Evolutionary conservation across 331 rosid species (phyloP).

Genomic region (Arachis monticola): DNA sequence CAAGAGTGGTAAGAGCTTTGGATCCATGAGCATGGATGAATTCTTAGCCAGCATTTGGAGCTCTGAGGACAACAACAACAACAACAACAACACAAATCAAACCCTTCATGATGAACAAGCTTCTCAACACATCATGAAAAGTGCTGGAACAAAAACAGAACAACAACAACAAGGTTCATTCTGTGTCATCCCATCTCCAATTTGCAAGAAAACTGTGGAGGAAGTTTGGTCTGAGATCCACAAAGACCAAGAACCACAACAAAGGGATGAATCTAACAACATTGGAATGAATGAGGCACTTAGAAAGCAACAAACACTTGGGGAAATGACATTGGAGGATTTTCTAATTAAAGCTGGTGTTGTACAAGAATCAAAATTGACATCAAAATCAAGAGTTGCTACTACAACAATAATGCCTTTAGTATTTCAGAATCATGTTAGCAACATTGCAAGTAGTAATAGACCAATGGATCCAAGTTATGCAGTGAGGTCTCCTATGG

Average conservation of each 20-base stretch:
- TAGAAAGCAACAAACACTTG: slow-evolving; percentile 50
- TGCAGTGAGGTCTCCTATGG: slow-evolving; percentile 39
- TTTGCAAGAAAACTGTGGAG: slow-evolving; percentile 68
- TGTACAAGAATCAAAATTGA: slow-evolving; percentile 47
- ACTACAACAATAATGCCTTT: slow-evolving; percentile 17
- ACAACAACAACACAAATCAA: too few species aligned
- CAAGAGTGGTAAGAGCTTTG: slow-evolving; percentile 60
- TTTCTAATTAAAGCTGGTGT: slow-evolving; percentile 79
- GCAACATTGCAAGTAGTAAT: slow-evolving; percentile 3
- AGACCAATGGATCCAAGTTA: slow-evolving; percentile 36
- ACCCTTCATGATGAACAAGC: slow-evolving; percentile 23
- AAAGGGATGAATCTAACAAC: slow-evolving; percentile 3
- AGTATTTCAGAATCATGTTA: slow-evolving; percentile 27
- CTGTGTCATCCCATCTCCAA: slow-evolving; percentile 53
- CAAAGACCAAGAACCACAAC: slow-evolving; percentile 30
- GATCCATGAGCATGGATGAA: slow-evolving; percentile 76
- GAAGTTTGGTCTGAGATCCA: slow-evolving; percentile 77
- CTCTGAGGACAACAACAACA: slow-evolving; percentile 44
- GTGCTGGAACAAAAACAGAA: slow-evolving; percentile 27
- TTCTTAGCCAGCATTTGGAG: slow-evolving; percentile 71
- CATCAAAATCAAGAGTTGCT: slow-evolving; percentile 4
- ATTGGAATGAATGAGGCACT: slow-evolving; percentile 29
- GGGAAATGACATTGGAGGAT: slow-evolving; percentile 76
- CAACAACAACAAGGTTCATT: slow-evolving; percentile 30
- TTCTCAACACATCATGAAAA: slow-evolving; percentile 2